Base-by-base conservation (phyloP, 441 rosid species). In the Adansonia gregorii region DNA sequence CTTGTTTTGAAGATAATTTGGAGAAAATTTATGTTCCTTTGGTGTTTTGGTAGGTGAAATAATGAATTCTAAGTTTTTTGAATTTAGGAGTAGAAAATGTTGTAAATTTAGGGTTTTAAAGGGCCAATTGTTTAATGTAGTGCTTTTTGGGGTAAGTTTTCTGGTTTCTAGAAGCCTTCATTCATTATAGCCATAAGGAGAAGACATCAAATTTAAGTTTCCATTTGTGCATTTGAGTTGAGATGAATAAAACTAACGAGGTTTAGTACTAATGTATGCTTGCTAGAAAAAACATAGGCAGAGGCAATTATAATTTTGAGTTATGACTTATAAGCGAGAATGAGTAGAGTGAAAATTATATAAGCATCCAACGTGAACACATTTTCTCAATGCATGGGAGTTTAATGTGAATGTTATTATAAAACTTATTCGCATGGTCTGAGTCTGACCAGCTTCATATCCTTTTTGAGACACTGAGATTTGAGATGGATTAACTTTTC, bases 61-160 rank as follows among this genome's bases (percentile, higher is more conserved):
- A 15, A 49, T 35, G 59, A 70, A 60, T 22, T 72, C 59, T 74
- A 80, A 86, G 85, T 77, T 73, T 86, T 75, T 76, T 51, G 8
- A 67, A 46, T 61, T 77, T 51, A 55, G 69, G 51, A 65, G 74
- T 75, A 59, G 14, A 39, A 51, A 35, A 39, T 31, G 61, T 49
- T 0, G 41, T 71, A 66, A 43, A 56, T 52, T 43, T 81, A 84
- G 87, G 79, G 79, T 69, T 76, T 10, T 69, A 9, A 78, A 71
- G 66, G 59, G 52, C 43, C 61, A 69, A 69, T 46, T 43, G 24
- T 39, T 8, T 49, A 74, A 72, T 56, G 54, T 31, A 0, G 31
- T n/a, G 9, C 2, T 24, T 61, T 31, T 24, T n/a, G 4, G 49
- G 14, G 10, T 63, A 8, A 22, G 6, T 12, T 43, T 72, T 0